Base-by-base conservation (phyloP, 2,329 filamentous ascomycete genomes). In the Cyphellophora europaea region DNA sequence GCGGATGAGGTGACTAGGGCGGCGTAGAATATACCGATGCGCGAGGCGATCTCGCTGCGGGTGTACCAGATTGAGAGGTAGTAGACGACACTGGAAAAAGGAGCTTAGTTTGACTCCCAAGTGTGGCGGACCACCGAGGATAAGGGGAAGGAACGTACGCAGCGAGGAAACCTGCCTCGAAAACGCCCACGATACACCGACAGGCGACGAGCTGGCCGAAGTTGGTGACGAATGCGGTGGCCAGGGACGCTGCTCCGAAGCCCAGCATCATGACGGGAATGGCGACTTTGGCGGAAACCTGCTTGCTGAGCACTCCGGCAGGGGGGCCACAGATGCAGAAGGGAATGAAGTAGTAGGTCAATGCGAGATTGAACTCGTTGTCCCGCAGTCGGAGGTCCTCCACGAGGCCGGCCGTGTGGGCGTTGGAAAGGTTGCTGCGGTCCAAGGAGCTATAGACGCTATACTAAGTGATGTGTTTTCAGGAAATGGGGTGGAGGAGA, bases 281-380 rank as follows among this genome's bases (percentile, higher is more conserved):
- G 31, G 58, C 54, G 38, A 39, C 13, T 25, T 42, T 42, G 11
- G 39, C 37, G 18, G 36, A 30, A 12, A 38, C n/a, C 30, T 63
- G 30, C 13, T 54, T 54, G n/a, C 49, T 51, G 1, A 54, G 29
- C 17, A 53, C 44, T 6, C 21, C n/a, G 16, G 25, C n/a, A 30
- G 30, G 32, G 47, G 49, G 11, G 45, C 45, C 15, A 46, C 45
- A 27, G 47, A 52, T 35, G n/a, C 6, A 49, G 36, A 31, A 52
- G 45, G 1, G 41, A 37, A 68, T 59, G 46, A 72, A 72, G 54
- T 73, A 75, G 5, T 74, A 65, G 2, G 71, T 62, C 13, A 74
- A 48, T 2, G 62, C 54, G 39, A 67, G 61, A 2, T 60, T 65
- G 48, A 73, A 74, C 44, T 72, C 53, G 37, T 59, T 57, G 3